phyloP scores from a whole-genome alignment of 805 yeast genomes.

The Wickerhamiella galacta region DNA sequence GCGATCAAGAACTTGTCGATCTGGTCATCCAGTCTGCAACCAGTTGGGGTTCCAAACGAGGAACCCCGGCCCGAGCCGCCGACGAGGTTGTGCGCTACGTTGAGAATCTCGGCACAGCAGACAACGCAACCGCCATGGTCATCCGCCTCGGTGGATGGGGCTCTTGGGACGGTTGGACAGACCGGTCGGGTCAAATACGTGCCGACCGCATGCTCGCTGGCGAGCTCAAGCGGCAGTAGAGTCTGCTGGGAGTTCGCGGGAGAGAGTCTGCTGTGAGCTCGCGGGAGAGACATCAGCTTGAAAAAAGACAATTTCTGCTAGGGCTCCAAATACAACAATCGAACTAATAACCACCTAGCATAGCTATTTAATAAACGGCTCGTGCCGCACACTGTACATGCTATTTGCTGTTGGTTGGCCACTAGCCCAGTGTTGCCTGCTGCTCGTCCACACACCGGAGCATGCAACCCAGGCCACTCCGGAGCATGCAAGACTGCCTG shows the following conservation, averaged over 20 bases:
- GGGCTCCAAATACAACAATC: no score
- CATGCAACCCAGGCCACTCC: no score
- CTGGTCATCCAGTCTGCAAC: slow-evolving; percentile 50
- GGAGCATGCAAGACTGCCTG: no score
- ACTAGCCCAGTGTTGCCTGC: no score
- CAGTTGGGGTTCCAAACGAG: slow-evolving; percentile 39
- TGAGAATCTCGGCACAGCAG: slow-evolving; percentile 79
- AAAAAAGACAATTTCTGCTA: no score
- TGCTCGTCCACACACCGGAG: no score
- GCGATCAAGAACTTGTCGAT: slow-evolving; percentile 88
- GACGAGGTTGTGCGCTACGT: slow-evolving; percentile 71
- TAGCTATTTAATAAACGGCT: no score
- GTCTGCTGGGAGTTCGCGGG: slow-evolving; percentile 3
- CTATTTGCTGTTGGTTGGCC: no score
- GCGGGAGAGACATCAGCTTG: no score
- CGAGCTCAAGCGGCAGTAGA: no score
- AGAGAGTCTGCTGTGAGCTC: background rate
- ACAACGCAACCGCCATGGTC: slow-evolving; percentile 86
- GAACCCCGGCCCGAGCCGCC: slow-evolving; percentile 76
- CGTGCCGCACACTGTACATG: no score
- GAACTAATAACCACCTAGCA: no score
- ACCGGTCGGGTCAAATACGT: slow-evolving; percentile 67
- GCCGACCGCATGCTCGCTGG: slow-evolving; percentile 64
- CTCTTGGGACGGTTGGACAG: slow-evolving; percentile 59
- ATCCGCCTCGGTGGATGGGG: slow-evolving; percentile 84